Evolutionary conservation across 306 rosid species (phyloP).

Genomic region (Oemleria cerasiformis): DNA sequence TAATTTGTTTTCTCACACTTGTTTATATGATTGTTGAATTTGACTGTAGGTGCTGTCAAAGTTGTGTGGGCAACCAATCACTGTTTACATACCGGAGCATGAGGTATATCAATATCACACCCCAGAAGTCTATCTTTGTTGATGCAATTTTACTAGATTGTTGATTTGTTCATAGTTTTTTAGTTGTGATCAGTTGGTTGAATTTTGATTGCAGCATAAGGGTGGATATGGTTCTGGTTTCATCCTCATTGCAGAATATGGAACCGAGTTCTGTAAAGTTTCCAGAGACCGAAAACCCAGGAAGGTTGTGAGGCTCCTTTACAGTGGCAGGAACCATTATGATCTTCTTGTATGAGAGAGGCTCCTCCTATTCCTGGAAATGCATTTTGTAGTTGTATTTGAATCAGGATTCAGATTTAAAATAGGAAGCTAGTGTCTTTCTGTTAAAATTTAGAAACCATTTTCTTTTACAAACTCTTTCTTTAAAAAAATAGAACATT

Average conservation of each 20-base stretch:
- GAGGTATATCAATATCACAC: conserved; percentile 50
- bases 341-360: conserved; percentile 69
- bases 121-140: not conserved
- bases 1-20: not conserved
- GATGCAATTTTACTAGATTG: not conserved
- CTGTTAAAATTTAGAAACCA: not conserved
- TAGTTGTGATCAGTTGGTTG: conserved; percentile 4
- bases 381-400: conserved; percentile 14
- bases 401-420: not conserved
- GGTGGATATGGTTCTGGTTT: conserved; percentile 71
- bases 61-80: conserved; percentile 79
- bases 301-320: conserved; percentile 74
- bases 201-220: conserved; percentile 55
- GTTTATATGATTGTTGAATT: not conserved
- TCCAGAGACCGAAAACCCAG: conserved; percentile 40
- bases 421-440: not conserved
- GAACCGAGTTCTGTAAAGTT: conserved; percentile 65
- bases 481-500: not conserved
- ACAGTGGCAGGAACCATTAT: conserved; percentile 86
- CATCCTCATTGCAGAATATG: conserved; percentile 89
- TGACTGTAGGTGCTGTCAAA: conserved; percentile 73
- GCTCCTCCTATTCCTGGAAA: not conserved
- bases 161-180: not conserved
- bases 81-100: conserved; percentile 87
- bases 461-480: not conserved